Evolutionary conservation across 441 rosid species (phyloP).

Genomic region (Gossypium gossypioides): DNA sequence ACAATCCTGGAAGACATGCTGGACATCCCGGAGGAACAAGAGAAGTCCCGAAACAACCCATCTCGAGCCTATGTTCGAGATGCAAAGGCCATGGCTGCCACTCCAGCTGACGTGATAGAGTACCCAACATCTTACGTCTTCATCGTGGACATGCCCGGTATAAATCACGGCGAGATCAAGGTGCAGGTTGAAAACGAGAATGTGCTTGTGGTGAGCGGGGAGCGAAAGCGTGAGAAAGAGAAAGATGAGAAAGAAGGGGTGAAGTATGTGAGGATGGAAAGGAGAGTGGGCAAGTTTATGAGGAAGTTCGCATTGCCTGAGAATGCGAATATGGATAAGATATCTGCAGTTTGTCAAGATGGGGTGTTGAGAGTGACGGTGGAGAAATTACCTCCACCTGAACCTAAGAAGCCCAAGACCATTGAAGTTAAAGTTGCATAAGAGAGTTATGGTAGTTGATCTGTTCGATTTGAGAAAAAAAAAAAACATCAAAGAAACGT

Average conservation of each 20-base stretch:
- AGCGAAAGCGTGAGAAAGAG: constrained; percentile 32
- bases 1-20: constrained; percentile 32
- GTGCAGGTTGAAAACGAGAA: constrained; percentile 42
- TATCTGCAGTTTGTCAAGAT: constrained; percentile 59
- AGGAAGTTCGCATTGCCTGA: constrained; percentile 74
- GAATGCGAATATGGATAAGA: constrained; percentile 53
- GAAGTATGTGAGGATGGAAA: constrained; percentile 74
- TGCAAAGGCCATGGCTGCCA: constrained; percentile 53
- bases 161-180: constrained; percentile 35
- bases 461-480: background rate
- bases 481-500: background rate
- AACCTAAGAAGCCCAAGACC: constrained; percentile 69
- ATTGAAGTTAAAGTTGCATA: constrained; percentile 68
- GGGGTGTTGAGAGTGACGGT: constrained; percentile 71
- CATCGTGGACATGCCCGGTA: constrained; percentile 63
- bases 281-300: constrained; percentile 73
- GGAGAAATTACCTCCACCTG: constrained; percentile 71
- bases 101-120: constrained; percentile 56
- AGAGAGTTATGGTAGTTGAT: background rate
- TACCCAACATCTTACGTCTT: constrained; percentile 30
- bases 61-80: constrained; percentile 44
- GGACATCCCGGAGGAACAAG: constrained; percentile 33
- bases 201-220: constrained; percentile 28
- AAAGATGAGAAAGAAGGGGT: constrained; percentile 31
- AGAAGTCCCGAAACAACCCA: constrained; percentile 25